A percentile compares a stretch with the other conserved stretches of the same genome.
Conservation (phyloP, 2,329 filamentous ascomycete species). For the Dactylellina haptotyla region DNA sequence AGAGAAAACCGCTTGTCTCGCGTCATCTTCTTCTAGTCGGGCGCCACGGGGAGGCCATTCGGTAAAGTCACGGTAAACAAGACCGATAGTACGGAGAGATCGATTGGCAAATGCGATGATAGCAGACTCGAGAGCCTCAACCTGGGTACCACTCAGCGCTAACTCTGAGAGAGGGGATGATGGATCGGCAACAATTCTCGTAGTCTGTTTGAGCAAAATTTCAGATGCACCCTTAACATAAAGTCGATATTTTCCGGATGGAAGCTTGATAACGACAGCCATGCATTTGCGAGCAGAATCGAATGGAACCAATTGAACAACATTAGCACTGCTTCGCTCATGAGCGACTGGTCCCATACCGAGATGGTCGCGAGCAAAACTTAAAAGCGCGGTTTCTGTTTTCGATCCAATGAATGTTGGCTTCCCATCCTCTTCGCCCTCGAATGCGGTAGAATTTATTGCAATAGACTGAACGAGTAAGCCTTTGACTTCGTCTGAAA, state of each 20-base stretch:
- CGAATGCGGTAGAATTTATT: conserved; percentile 76
- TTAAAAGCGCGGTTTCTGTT: conserved; percentile 79
- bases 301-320: conserved; percentile 70
- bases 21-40: conserved; percentile 70
- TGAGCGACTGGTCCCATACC: conserved; percentile 71
- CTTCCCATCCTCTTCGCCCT: conserved; percentile 71
- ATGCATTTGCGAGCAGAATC: conserved; percentile 76
- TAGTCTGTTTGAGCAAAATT: conserved; percentile 70
- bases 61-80: conserved; percentile 62
- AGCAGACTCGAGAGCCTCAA: conserved; percentile 57
- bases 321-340: conserved; percentile 71
- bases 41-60: conserved; percentile 63
- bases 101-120: conserved; percentile 62
- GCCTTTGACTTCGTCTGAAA: conserved; percentile 67
- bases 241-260: conserved; percentile 67
- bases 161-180: conserved; percentile 41
- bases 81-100: conserved; percentile 63
- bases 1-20: conserved; percentile 72
- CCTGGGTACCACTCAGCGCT: conserved; percentile 50
- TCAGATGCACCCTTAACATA: conserved; percentile 74
- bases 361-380: conserved; percentile 73
- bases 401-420: conserved; percentile 77
- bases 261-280: conserved; percentile 69
- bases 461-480: conserved; percentile 73
- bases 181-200: conserved; percentile 58